phyloP scores from a whole-genome alignment of 129 eudicot species.

The Kitagawia praeruptora region DNA sequence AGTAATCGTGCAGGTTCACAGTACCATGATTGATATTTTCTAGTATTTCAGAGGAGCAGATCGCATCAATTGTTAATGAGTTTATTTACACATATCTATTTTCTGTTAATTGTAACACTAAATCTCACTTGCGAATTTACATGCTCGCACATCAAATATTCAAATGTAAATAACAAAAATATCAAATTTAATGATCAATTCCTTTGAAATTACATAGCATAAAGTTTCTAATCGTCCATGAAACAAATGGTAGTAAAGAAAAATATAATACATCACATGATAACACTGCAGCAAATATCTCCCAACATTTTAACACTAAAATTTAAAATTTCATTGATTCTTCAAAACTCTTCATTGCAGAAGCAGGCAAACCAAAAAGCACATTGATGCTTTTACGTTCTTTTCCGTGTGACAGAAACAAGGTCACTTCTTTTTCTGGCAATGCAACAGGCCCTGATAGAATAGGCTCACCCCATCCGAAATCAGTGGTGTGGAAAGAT shows the following conservation, averaged over 20 bases:
- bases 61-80: too few relatives aligned
- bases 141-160: background rate
- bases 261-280: background rate
- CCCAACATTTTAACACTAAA: background rate
- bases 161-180: background rate
- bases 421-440: conserved; percentile 33
- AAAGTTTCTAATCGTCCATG: background rate
- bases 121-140: too few relatives aligned
- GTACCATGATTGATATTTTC: too few relatives aligned
- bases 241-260: background rate
- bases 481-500: conserved; percentile 29
- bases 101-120: too few relatives aligned
- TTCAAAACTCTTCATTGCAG: conserved; percentile 36
- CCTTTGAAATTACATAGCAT: background rate
- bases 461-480: conserved; percentile 32
- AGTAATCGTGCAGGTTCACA: too few relatives aligned
- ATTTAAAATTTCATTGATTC: conserved; percentile 42
- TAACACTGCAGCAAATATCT: background rate
- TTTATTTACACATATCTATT: too few relatives aligned
- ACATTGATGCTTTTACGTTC: conserved; percentile 24
- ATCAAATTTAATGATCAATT: background rate
- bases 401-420: conserved; percentile 26
- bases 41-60: too few relatives aligned
- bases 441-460: conserved; percentile 30
- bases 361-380: conserved; percentile 29